Conservation (phyloP, 768 basidiomycete genomes). For the Hericium coralloides region DNA sequence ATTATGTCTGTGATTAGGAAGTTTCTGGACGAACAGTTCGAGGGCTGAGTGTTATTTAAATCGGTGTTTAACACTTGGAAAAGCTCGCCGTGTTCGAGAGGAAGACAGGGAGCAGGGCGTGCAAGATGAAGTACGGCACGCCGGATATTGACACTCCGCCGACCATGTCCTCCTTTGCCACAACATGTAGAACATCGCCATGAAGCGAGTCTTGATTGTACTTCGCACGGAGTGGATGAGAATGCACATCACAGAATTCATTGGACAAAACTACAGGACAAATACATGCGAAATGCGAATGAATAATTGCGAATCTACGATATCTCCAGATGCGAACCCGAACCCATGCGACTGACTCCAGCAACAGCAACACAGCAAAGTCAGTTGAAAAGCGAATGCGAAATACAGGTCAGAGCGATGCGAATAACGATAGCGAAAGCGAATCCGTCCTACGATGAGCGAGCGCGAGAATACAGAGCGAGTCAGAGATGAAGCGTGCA, state of each 20-base stretch:
- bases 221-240: not conserved
- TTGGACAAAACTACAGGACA: not conserved
- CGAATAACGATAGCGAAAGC: not conserved
- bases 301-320: too few relatives aligned
- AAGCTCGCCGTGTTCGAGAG: too few relatives aligned
- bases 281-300: too few relatives aligned
- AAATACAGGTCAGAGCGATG: not conserved
- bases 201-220: too few relatives aligned
- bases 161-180: too few relatives aligned
- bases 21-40: not conserved
- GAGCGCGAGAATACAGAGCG: not conserved
- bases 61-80: not conserved
- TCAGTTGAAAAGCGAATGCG: not conserved
- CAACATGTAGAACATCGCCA: too few relatives aligned
- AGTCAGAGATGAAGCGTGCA: not conserved
- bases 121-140: too few relatives aligned
- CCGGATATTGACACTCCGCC: too few relatives aligned
- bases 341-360: too few relatives aligned
- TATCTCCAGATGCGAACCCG: too few relatives aligned
- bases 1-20: slow-evolving; percentile 3
- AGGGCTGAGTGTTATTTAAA: not conserved
- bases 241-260: not conserved
- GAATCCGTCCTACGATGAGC: not conserved
- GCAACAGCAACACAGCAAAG: not conserved
- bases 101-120: too few relatives aligned